phyloP scores from a whole-genome alignment of 805 yeast genomes.

The Cyberlindnera galapagoensis region DNA sequence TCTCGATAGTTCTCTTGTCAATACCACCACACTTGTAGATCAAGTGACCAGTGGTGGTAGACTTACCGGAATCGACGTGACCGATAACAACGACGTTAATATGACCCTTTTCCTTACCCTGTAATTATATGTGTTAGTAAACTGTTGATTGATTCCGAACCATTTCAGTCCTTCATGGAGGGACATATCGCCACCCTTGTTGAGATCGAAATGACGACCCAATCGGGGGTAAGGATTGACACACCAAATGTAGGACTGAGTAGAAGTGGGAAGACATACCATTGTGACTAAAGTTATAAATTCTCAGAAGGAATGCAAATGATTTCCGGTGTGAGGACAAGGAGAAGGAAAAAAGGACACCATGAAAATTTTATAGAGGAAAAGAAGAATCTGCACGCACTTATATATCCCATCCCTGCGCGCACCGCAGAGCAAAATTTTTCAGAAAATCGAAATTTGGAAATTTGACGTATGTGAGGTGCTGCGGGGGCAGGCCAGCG shows the following conservation, averaged over 20 bases:
- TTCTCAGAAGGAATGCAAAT: slow-evolving; percentile 31
- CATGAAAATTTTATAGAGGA: slow-evolving; percentile 8
- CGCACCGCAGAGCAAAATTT: no score
- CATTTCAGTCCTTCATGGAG: no score
- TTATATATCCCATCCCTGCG: no score
- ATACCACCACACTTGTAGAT: slow-evolving; percentile 99
- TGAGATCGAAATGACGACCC: no score
- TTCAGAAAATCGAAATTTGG: no score
- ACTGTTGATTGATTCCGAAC: not conserved
- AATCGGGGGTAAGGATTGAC: no score
- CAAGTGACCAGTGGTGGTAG: slow-evolving; percentile 99
- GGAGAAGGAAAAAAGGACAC: slow-evolving; percentile 10
- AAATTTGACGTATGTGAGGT: no score
- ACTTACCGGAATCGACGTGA: slow-evolving; percentile 99
- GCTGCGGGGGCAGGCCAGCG: no score
- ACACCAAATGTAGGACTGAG: no score
- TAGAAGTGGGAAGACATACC: slow-evolving; percentile 38
- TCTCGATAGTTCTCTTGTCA: slow-evolving; percentile 97
- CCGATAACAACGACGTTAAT: slow-evolving; percentile 99
- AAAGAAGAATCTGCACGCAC: no score
- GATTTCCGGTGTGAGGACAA: slow-evolving; percentile 33
- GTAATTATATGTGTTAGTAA: slow-evolving; percentile 17
- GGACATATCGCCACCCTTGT: no score
- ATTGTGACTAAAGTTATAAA: slow-evolving; percentile 8
- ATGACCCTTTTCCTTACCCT: slow-evolving; percentile 96